Evolutionary conservation across 768 basidiomycete species (phyloP), one percentile per base, ranked within the genome.

Genomic region (Mycena haematopus): DNA sequence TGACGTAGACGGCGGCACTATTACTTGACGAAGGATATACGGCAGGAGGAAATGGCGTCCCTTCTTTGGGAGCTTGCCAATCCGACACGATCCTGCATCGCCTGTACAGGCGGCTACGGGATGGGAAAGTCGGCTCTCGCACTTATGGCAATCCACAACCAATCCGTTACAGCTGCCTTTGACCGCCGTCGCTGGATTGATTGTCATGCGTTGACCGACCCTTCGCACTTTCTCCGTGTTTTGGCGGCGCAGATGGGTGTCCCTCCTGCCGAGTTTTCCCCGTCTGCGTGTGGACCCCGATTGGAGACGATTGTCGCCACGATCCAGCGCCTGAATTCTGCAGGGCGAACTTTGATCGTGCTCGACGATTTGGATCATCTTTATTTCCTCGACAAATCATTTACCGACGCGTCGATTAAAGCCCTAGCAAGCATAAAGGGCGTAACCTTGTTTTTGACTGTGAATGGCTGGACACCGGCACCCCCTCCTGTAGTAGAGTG

Each of bases 31-130:
- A 31, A 31, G 31, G 42, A 56, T 14, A 56, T 56, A n/a, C 55
- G 55, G 42, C 9, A 55, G 55, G 55, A 56, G 44, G 55, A 56
- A 27, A 10, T 56, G 42, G 42, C 55, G 10, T 10, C 55, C 42
- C 15, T 56, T 19, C 15, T 56, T 45, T 3, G 21, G 29, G 55
- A 56, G 33, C 8, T 56, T 31, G 9, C 55, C 27, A 17, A 56
- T 46, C 55, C 55, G 55, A 13, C 44, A 35, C 55, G 55, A 17
- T 56, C 55, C 8, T 56, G 55, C 44, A 45, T 56, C 27, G 55
- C 55, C 17, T 56, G 55, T n/a, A 56, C n/a, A 56, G 55, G 55
- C 35, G 55, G 55, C 55, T 56, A 56, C 44, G 55, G 55, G 31
- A 56, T 56, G 55, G 55, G 55, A 31, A 56, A 56, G 22, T 45